Base-by-base conservation (phyloP, 208 protist genomes). In the Acanthamoeba castellanii region DNA sequence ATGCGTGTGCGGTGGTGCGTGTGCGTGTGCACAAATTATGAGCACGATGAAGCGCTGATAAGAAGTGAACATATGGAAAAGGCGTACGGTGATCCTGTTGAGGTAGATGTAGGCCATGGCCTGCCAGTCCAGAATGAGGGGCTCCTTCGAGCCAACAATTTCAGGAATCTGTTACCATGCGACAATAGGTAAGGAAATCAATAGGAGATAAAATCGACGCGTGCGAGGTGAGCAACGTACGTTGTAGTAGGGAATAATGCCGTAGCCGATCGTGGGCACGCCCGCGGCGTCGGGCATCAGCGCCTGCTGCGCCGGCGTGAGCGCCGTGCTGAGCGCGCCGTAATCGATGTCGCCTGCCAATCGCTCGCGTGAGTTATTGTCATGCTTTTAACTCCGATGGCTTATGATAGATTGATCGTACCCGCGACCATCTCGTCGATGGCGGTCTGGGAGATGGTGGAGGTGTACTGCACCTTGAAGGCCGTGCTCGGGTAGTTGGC, bases 381-480 rank as follows among this genome's bases (percentile, higher is more conserved):
- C n/a, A n/a, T 20, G 50, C 14, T 55, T 9, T 55, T 55, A 18
- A 11, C 50, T 55, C 13, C 50, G 14, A 55, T 55, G 50, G 7
- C 50, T 55, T 9, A 11, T 20, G 50, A 6, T 18, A 55, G 50
- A 6, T 0, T 9, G 50, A 42, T 22, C 30, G 78, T 87, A 87
- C 78, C 82, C 0, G 82, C 82, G 3, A 34, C 57, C 82, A 89
- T 57, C 34, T 89, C 55, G 50, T 32, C 50, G 32, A 89, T 64
- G 30, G 82, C 50, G 20, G 55, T 68, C 50, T 59, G 82, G 14
- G 82, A 70, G 82, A 59, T 34, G 27, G 32, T 45, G 22, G 30
- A 50, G 1, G 82, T 50, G 27, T 89, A 89, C 57, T 89, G 50
- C 42, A 89, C 57, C 34, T 89, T 89, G 57, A 66, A 89, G 34